Conservation (phyloP, 2,329 filamentous ascomycete species). For the Mycogone perniciosa region DNA sequence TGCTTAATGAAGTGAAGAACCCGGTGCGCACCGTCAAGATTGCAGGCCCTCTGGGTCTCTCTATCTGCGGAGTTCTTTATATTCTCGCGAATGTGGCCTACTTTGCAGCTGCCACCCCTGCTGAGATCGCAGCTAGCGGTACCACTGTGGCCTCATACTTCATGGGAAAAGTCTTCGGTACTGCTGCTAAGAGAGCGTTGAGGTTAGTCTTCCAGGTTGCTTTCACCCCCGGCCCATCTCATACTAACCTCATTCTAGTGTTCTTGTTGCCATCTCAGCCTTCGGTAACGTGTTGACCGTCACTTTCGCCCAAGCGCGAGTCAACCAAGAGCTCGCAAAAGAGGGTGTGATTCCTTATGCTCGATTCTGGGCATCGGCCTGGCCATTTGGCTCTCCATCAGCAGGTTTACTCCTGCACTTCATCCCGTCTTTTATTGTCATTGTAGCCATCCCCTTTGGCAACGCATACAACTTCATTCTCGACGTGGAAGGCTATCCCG, state of each 20-base stretch:
- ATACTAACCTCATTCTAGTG: conserved; percentile 4
- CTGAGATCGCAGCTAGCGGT: conserved; percentile 13
- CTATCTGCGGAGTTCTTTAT: conserved; percentile 14
- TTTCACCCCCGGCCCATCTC: background rate
- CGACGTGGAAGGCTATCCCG: conserved; percentile 14
- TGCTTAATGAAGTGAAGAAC: conserved; percentile 15
- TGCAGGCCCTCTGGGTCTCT: conserved; percentile 14
- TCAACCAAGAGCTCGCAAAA: conserved; percentile 17
- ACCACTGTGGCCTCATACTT: conserved; percentile 17
- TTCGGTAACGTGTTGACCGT: conserved; percentile 16
- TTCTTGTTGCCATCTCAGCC: conserved; percentile 15
- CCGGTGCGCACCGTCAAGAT: conserved; percentile 16
- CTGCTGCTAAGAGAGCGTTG: conserved; percentile 13
- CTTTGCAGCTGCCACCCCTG: conserved; percentile 14
- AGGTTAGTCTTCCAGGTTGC: conserved; percentile 2
- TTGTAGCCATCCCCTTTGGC: conserved; percentile 18
- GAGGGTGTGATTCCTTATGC: conserved; percentile 14
- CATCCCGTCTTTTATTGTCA: conserved; percentile 16
- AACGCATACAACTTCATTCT: conserved; percentile 16
- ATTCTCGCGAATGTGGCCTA: conserved; percentile 16
- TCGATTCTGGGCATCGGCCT: conserved; percentile 15
- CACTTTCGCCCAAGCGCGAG: conserved; percentile 15
- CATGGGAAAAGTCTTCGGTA: conserved; percentile 15
- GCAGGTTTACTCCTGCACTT: conserved; percentile 15
- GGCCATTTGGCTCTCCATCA: conserved; percentile 15